These are phyloP conservation scores for Rhododendron simsii DNA, from an alignment of 148 eudicot genomes.

Conservation along the genomic window DNA sequence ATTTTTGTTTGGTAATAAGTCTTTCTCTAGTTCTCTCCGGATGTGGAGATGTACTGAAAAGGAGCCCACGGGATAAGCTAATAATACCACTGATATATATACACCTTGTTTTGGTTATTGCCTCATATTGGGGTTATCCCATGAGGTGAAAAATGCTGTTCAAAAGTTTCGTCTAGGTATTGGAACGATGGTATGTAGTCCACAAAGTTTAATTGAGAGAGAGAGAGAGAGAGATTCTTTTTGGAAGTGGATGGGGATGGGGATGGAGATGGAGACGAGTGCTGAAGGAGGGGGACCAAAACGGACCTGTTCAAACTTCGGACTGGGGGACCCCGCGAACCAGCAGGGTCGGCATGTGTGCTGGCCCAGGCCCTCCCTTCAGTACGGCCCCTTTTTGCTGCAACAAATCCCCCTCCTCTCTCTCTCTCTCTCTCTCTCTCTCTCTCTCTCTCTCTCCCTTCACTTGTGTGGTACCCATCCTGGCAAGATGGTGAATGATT, in stretches of 20 bases:
- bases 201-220: neutral
- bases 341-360: too few relatives aligned
- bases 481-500: too few relatives aligned
- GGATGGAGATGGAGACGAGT: neutral
- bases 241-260: too few relatives aligned
- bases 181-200: constrained; percentile 9
- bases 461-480: too few relatives aligned
- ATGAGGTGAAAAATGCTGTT: neutral
- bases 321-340: too few relatives aligned
- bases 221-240: neutral
- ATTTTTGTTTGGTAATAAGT: neutral
- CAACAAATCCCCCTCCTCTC: too few relatives aligned
- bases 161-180: neutral
- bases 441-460: too few relatives aligned
- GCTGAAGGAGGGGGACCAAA: constrained; percentile 8
- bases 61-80: neutral
- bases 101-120: neutral
- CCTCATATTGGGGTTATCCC: neutral
- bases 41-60: neutral
- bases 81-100: too few relatives aligned
- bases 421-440: too few relatives aligned
- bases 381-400: too few relatives aligned
- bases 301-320: neutral
- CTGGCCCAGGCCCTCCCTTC: too few relatives aligned
- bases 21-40: neutral